Evolutionary conservation across 257 asterid genomes (phyloP), one percentile per base, ranked within the genome.

Genomic region (Petrea volubilis): DNA sequence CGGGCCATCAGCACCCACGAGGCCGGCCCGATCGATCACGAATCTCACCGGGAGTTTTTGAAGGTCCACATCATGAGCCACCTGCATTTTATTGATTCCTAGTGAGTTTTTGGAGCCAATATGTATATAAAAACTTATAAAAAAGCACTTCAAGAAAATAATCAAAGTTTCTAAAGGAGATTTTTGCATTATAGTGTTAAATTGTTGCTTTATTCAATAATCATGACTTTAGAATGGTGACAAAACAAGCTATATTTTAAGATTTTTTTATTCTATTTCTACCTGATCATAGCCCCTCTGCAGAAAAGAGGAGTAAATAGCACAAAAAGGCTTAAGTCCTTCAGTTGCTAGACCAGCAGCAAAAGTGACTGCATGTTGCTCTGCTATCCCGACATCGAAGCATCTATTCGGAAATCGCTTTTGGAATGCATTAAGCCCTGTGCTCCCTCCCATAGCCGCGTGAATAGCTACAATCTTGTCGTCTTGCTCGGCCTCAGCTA

Each of bases 401-500:
- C 90, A 82, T 15, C 86, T 75, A 1, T 65, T 55, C 0, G 96
- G 93, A 15, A 84, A 89, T 14, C 60, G 77, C 58, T 85, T 86
- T 40, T 83, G 89, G 68, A 89, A 89, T 7, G 72, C 18, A 68
- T 89, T 89, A 14, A 89, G 85, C 0, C 91, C 96, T 0, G 93
- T 89, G 8, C 96, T 93, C 1, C 93, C 96, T 31, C 93, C 96
- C 96, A 86, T 89, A 0, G 96, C 93, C 0, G 93, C n/a, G n/a
- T n/a, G n/a, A n/a, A n/a, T n/a, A n/a, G n/a, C n/a, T n/a, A n/a
- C n/a, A n/a, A n/a, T n/a, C 96, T 75, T 80, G 3, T 81, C 74
- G 69, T 89, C 96, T 6, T 46, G 18, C 82, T 81, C 86, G 0
- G 96, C 93, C 73, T 89, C 93, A 0, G 88, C 83, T 2, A 83